Evolutionary conservation across 2,329 filamentous ascomycete species (phyloP), one percentile per base, ranked within the genome.

Genomic region (Scedosporium boydii): DNA sequence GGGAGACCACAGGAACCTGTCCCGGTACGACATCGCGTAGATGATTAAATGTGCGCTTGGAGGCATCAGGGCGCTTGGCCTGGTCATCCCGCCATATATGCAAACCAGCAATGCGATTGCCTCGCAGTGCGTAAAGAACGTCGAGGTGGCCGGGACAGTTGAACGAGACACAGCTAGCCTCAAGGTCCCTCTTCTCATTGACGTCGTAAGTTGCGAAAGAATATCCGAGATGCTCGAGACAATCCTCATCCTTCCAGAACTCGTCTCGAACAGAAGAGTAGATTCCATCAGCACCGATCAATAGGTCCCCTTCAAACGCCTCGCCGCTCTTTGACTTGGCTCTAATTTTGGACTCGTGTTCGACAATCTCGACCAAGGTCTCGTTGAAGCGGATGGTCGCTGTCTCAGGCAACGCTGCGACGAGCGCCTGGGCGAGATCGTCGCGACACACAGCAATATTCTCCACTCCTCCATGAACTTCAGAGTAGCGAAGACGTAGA

Each of bases 1-100:
- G n/a, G 27, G 6, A 38, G 3, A 58, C 26, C 3, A 27, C 26
- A 27, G 3, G 12, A 34, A 38, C 41, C 26, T 58, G 18, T 34
- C 41, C 41, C 3, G 55, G 21, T 3, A 34, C 23, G 5, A 38
- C 55, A 10, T 34, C 16, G 27, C 14, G 27, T 18, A 58, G 16
- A 10, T 34, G 16, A 34, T 58, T 26, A n/a, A 38, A 58, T n/a
- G 18, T 58, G 16, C 34, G 9, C 1, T 58, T 18, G 2, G 26
- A 18, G 26, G 26, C 9, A 14, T 34, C 2, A 6, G 55, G 55
- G 6, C 27, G 26, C 21, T 58, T 58, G 27, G 23, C 26, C 27
- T 58, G 55, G 55, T 41, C 55, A 3, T 58, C 55, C 12, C 55
- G 55, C 55, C 55, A 58, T 16, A 58, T 58, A 16, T 58, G 55